phyloP scores from a whole-genome alignment of 352 stramenopile genomes.

The Phytophthora meadii region DNA sequence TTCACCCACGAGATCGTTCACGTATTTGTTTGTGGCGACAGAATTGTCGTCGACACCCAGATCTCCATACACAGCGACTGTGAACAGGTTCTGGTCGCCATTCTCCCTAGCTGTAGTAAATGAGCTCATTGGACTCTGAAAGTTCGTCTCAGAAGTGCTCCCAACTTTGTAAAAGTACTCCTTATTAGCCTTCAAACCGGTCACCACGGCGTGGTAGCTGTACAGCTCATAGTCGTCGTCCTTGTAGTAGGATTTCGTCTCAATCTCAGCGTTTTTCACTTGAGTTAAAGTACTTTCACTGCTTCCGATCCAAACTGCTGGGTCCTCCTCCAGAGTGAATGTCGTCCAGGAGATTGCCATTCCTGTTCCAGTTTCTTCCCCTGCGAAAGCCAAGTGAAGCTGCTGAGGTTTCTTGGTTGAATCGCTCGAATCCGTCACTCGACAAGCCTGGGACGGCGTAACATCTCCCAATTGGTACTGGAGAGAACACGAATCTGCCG shows the following conservation, averaged over 20 bases:
- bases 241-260: slow-evolving; percentile 29
- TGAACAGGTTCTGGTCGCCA: slow-evolving; percentile 32
- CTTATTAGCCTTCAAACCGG: slow-evolving; percentile 32
- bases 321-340: neutral
- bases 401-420: neutral
- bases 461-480: too few relatives aligned
- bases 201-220: slow-evolving; percentile 46
- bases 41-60: slow-evolving; percentile 36
- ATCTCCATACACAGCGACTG: slow-evolving; percentile 37
- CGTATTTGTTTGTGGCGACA: slow-evolving; percentile 39
- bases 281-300: neutral
- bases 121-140: slow-evolving; percentile 30
- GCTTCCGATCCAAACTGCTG: neutral
- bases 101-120: slow-evolving; percentile 43
- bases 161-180: slow-evolving; percentile 38
- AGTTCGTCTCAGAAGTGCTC: slow-evolving; percentile 13
- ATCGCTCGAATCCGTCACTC: neutral
- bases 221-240: slow-evolving; percentile 45
- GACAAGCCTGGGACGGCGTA: too few relatives aligned
- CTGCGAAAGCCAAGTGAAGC: neutral
- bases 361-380: neutral
- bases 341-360: neutral
- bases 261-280: neutral
- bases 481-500: too few relatives aligned
- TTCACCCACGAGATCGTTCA: slow-evolving; percentile 33